Base-by-base conservation (phyloP, 106 monocot genomes). In the Narthecium ossifragum region DNA sequence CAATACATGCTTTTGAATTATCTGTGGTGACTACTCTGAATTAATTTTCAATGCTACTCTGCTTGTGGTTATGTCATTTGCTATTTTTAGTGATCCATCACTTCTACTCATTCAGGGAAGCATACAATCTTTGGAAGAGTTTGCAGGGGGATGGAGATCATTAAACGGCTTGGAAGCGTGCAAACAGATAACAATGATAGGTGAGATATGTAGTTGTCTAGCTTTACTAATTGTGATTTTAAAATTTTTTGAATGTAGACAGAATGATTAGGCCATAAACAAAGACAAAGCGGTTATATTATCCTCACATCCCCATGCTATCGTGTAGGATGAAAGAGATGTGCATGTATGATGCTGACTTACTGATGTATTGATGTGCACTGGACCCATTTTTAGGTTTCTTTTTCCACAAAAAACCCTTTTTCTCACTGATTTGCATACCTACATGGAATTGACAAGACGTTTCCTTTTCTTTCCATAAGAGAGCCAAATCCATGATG, bases 181-280 rank as follows among this genome's bases (percentile, higher is more conserved):
- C 92, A 92, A 53, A 92, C 92, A n/a, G 80, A 92, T 69, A 92
- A 84, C 50, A 87, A 61, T 65, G 92, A 92, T 37, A 83, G 87
- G 92, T 92, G 67, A 31, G 21, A 6, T 15, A 34, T 9, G 23
- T 49, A 20, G 21, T 23, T 20, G 6, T 20, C 9, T 25, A 9
- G 21, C 8, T 22, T 49, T 24, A 5, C 22, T 4, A 49, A 36
- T 36, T 5, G 10, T 36, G 22, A 49, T 43, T 43, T 15, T 8
- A 15, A 17, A 10, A 49, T 20, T 9, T 22, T 49, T 4, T 2
- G 23, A 22, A 20, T 49, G 49, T 2, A 49, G 49, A 8, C 22
- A 5, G 49, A 5, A 22, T 20, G 0, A 8, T 22, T 8, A 1
- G 49, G 1, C 17, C 36, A 36, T 6, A 5, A 36, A 36, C 7